phyloP scores from a whole-genome alignment of 2,329 filamentous ascomycete species.

The Waltergamsia citrina region DNA sequence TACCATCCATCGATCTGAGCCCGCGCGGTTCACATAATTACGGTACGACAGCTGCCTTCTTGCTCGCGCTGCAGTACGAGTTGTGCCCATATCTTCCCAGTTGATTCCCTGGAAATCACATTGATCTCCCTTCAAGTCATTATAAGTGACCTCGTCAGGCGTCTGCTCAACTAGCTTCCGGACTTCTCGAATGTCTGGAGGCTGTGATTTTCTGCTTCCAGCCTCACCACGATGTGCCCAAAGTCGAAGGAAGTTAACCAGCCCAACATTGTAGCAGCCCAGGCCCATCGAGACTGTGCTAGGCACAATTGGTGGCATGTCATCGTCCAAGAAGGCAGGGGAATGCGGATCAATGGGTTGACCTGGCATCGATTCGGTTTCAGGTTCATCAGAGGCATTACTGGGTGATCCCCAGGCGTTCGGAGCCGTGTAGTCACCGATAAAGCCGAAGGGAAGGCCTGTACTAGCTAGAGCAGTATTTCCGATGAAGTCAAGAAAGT shows the following conservation, averaged over 20 bases:
- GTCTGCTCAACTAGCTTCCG: background rate
- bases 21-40: conserved; percentile 46
- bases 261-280: conserved; percentile 37
- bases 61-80: conserved; percentile 35
- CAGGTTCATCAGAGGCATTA: too few relatives aligned
- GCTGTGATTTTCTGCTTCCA: conserved; percentile 12
- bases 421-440: too few relatives aligned
- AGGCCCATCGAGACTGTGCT: conserved; percentile 27
- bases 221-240: conserved; percentile 31
- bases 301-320: conserved; percentile 8
- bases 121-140: conserved; percentile 42
- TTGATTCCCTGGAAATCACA: conserved; percentile 52
- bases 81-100: conserved; percentile 44
- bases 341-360: conserved; percentile 11
- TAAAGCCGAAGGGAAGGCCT: too few relatives aligned
- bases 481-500: too few relatives aligned
- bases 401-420: too few relatives aligned
- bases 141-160: conserved; percentile 21
- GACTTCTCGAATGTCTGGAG: conserved; percentile 19
- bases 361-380: too few relatives aligned
- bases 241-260: conserved; percentile 38
- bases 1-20: conserved; percentile 38
- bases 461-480: too few relatives aligned
- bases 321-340: conserved; percentile 11
- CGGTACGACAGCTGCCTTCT: conserved; percentile 38